phyloP scores from a whole-genome alignment of 192 early-diverging fungal genomes.

The Lobosporangium transversale region DNA sequence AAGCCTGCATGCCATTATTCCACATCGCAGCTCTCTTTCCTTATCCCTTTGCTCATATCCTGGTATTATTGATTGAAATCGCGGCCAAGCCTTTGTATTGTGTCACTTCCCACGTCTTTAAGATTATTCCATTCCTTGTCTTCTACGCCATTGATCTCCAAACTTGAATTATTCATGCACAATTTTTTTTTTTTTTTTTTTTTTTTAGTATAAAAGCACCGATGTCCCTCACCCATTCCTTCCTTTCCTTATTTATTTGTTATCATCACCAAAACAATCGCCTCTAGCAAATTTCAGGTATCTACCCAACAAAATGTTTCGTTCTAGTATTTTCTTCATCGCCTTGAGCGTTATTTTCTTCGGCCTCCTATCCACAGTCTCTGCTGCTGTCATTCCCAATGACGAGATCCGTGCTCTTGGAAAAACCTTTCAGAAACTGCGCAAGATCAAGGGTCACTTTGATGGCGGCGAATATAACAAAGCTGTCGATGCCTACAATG shows the following conservation, averaged over 20 bases:
- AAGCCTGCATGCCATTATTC: too few relatives aligned
- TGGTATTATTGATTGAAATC: too few relatives aligned
- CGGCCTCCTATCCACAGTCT: slow-evolving; percentile 6
- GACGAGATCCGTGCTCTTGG: slow-evolving; percentile 17
- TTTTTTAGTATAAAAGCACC: slow-evolving; percentile 3
- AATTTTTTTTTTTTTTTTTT: too few relatives aligned
- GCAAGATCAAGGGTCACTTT: slow-evolving; percentile 39
- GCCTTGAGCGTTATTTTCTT: slow-evolving; percentile 17
- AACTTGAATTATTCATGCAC: too few relatives aligned
- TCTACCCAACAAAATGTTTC: slow-evolving; percentile 9
- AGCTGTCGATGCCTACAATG: slow-evolving; percentile 36
- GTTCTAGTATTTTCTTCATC: slow-evolving; percentile 10
- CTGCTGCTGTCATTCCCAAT: slow-evolving; percentile 2
- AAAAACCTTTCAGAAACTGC: slow-evolving; percentile 38
- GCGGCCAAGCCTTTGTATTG: too few relatives aligned
- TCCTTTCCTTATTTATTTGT: not conserved
- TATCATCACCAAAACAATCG: not conserved
- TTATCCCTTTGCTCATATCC: too few relatives aligned
- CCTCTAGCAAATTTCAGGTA: not conserved
- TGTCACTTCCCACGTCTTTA: too few relatives aligned
- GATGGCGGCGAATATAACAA: slow-evolving; percentile 35
- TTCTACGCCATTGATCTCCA: too few relatives aligned
- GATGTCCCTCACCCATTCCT: not conserved
- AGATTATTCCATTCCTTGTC: too few relatives aligned
- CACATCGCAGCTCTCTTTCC: too few relatives aligned